Percentiles rank a stretch among this genome's conserved stretches.
Conservation (phyloP, 75 land plant species). For the Chamaecyparis obtusa region DNA sequence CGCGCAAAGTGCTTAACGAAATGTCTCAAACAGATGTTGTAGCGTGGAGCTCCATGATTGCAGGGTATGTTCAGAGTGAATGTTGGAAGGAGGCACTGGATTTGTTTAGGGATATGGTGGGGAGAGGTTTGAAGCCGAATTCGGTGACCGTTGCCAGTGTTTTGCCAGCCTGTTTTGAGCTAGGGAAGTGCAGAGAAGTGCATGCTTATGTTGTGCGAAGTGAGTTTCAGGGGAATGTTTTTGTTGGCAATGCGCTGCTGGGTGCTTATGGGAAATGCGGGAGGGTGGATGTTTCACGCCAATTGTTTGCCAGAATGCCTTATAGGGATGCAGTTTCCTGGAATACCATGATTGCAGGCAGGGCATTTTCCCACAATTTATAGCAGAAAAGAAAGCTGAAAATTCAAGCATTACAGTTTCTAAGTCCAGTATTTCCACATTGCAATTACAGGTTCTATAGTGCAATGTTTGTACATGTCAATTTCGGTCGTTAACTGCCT, state of each 20-base stretch:
- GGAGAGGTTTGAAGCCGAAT: conserved; percentile 42
- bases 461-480: not conserved
- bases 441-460: not conserved
- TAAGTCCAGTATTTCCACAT: not conserved
- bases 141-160: conserved; percentile 52
- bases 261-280: conserved; percentile 59
- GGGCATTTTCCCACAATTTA: not conserved
- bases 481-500: not conserved
- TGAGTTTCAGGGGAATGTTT: conserved; percentile 41
- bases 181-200: conserved; percentile 36
- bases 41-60: conserved; percentile 72
- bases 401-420: not conserved
- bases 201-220: conserved; percentile 50
- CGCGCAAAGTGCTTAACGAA: conserved; percentile 43
- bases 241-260: conserved; percentile 62
- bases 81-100: conserved; percentile 34
- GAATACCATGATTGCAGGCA: conserved; percentile 69
- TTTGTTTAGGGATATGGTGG: conserved; percentile 38
- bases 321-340: conserved; percentile 52
- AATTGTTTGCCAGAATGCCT: conserved; percentile 40
- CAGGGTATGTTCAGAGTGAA: conserved; percentile 64
- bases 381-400: not conserved
- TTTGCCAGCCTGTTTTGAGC: conserved; percentile 49
- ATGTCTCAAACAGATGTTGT: conserved; percentile 24
- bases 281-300: conserved; percentile 33